These are phyloP conservation scores for Cystobasidium slooffiae DNA, from an alignment of 1,284 basidiomycete species.

Conservation along the genomic window DNA sequence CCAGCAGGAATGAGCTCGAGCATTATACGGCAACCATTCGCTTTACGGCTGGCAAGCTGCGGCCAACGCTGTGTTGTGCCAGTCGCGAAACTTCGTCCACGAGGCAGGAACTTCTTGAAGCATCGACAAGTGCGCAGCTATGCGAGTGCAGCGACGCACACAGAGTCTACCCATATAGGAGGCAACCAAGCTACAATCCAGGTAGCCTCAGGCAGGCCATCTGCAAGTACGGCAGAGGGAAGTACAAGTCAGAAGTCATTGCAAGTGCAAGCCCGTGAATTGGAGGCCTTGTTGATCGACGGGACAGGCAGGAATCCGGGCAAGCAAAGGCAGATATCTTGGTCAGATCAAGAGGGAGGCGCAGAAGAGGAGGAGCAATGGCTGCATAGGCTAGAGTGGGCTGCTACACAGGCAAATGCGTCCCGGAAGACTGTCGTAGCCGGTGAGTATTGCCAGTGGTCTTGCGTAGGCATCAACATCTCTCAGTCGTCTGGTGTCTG, in stretches of 20 bases:
- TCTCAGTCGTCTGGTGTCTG: neutral
- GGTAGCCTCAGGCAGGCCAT: no score
- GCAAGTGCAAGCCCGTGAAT: neutral
- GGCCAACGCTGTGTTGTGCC: no score
- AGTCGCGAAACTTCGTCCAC: no score
- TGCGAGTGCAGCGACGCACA: neutral
- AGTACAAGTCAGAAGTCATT: neutral
- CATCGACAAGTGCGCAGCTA: neutral
- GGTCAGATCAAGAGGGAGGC: slow-evolving; percentile 21
- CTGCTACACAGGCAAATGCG: neutral
- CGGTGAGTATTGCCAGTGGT: neutral
- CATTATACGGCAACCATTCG: no score
- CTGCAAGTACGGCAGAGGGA: neutral
- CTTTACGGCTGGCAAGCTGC: no score
- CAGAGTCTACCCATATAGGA: no score
- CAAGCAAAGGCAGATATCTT: slow-evolving; percentile 29
- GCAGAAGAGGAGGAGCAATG: slow-evolving; percentile 39
- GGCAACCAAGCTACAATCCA: no score
- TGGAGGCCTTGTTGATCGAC: slow-evolving; percentile 2
- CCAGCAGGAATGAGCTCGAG: no score
- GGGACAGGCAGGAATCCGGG: slow-evolving; percentile 6
- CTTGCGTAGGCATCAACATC: neutral
- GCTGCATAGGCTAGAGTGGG: slow-evolving; percentile 19
- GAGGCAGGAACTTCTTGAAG: neutral
- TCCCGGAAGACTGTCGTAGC: slow-evolving; percentile 1